A percentile compares a stretch with the other conserved stretches of the same genome.
Conservation (phyloP, 495 filamentous ascomycete species). For the Penicilliopsis zonata region DNA sequence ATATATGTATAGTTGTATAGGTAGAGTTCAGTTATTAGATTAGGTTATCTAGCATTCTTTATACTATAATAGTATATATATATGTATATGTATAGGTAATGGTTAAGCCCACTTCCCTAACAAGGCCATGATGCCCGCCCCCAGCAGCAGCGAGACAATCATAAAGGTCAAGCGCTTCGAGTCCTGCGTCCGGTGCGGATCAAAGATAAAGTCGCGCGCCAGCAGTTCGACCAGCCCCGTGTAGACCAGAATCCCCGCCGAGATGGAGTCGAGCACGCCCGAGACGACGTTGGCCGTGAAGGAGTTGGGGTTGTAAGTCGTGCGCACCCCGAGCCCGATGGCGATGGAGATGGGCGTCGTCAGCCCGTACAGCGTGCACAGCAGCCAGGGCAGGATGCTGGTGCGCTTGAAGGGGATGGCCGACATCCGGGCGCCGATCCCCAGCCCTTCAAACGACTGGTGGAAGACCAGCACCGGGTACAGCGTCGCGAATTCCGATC, state of each 20-base stretch:
- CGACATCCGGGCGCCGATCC: conserved; percentile 57
- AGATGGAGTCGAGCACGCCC: conserved; percentile 59
- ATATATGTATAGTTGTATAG: too few species aligned
- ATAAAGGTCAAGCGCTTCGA: conserved; percentile 57
- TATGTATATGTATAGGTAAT: too few species aligned
- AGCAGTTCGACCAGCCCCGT: conserved; percentile 50
- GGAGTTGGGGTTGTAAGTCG: conserved; percentile 50
- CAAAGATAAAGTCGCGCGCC: conserved; percentile 51
- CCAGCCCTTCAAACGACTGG: conserved; percentile 53
- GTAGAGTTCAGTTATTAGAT: too few species aligned
- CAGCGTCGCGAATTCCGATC: too few species aligned
- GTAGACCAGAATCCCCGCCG: conserved; percentile 48
- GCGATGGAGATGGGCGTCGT: conserved; percentile 74
- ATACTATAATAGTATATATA: too few species aligned
- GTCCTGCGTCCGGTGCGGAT: conserved; percentile 45
- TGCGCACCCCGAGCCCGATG: conserved; percentile 54
- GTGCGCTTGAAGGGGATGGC: conserved; percentile 33
- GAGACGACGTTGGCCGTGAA: conserved; percentile 55
- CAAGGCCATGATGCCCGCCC: conserved; percentile 66
- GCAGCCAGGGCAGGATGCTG: conserved; percentile 46
- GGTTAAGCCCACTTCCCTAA: conserved; percentile 72
- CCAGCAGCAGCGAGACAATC: conserved; percentile 55
- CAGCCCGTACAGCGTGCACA: conserved; percentile 48
- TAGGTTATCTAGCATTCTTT: too few species aligned
- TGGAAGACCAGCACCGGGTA: background rate